Evolutionary conservation across 176 grass and related monocot species (phyloP).

Genomic region (Canna indica): DNA sequence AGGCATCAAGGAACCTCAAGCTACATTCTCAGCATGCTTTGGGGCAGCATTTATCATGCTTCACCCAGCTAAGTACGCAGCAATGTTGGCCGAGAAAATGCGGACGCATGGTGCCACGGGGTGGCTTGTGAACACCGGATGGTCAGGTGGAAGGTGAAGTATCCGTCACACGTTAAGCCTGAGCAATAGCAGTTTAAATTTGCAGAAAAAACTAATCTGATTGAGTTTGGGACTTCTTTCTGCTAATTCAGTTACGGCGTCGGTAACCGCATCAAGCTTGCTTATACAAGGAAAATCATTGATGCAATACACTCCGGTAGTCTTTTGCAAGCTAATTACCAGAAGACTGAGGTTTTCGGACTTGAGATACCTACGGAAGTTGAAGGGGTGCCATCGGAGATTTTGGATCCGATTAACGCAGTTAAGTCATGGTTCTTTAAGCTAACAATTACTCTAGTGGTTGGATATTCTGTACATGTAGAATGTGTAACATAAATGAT

Average conservation of each 20-base stretch:
- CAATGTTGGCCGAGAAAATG: constrained; percentile 98
- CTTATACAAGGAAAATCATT: constrained; percentile 81
- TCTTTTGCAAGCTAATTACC: constrained; percentile 66
- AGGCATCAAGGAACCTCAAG: constrained; percentile 94
- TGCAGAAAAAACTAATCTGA: no score
- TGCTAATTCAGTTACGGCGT: constrained; percentile 57
- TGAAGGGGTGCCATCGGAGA: constrained; percentile 72
- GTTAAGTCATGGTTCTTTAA: constrained; percentile 29
- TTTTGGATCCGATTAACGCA: constrained; percentile 85
- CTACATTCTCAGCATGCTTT: constrained; percentile 94
- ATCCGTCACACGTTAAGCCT: not conserved
- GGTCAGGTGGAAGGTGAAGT: constrained; percentile 86
- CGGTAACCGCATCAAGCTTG: constrained; percentile 72
- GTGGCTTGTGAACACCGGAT: constrained; percentile 98
- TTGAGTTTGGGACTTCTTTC: not conserved
- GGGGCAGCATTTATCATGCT: constrained; percentile 98
- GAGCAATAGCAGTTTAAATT: no score
- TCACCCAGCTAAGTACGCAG: constrained; percentile 89
- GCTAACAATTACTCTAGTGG: no score
- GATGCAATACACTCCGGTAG: constrained; percentile 95
- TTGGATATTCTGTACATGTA: no score
- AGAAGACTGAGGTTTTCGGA: constrained; percentile 82
- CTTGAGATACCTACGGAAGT: constrained; percentile 77
- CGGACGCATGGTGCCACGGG: constrained; percentile 77
- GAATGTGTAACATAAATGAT: no score